These are phyloP conservation scores for Beauveria sp. DNA, from an alignment of 2,329 filamentous ascomycete species.

Conservation along the genomic window DNA sequence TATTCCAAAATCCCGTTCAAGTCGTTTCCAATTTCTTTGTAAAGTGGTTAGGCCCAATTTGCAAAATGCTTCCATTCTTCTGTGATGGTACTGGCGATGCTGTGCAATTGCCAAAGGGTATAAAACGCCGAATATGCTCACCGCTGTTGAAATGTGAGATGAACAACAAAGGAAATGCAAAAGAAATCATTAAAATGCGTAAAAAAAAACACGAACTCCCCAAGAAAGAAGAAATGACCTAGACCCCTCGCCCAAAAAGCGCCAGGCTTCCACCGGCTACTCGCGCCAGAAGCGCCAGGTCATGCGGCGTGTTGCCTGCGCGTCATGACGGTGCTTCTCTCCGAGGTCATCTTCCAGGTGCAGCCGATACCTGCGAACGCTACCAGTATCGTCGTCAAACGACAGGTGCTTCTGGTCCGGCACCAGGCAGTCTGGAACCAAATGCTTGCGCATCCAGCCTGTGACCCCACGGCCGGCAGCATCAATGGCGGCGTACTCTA, in stretches of 20 bases:
- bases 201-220: not conserved
- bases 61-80: conserved; percentile 10
- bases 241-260: not conserved
- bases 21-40: conserved; percentile 18
- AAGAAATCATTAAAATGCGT: conserved; percentile 8
- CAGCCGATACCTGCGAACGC: conserved; percentile 55
- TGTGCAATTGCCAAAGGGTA: conserved; percentile 21
- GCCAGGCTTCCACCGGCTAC: not conserved
- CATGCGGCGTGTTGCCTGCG: conserved; percentile 8
- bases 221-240: not conserved
- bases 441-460: conserved; percentile 50
- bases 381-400: conserved; percentile 57
- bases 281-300: conserved; percentile 15
- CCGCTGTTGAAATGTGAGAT: conserved; percentile 11
- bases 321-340: conserved; percentile 17
- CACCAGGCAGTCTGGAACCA: conserved; percentile 55
- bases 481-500: conserved; percentile 61
- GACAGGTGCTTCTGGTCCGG: conserved; percentile 42
- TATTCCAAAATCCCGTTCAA: not conserved
- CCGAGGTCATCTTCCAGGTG: conserved; percentile 42
- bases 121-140: conserved; percentile 29
- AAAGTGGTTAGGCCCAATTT: conserved; percentile 15
- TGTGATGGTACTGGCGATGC: conserved; percentile 2
- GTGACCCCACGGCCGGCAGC: conserved; percentile 52
- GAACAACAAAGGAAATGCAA: conserved; percentile 1